phyloP scores from a whole-genome alignment of 2,329 filamentous ascomycete species.

The Colletotrichum theobromicola region DNA sequence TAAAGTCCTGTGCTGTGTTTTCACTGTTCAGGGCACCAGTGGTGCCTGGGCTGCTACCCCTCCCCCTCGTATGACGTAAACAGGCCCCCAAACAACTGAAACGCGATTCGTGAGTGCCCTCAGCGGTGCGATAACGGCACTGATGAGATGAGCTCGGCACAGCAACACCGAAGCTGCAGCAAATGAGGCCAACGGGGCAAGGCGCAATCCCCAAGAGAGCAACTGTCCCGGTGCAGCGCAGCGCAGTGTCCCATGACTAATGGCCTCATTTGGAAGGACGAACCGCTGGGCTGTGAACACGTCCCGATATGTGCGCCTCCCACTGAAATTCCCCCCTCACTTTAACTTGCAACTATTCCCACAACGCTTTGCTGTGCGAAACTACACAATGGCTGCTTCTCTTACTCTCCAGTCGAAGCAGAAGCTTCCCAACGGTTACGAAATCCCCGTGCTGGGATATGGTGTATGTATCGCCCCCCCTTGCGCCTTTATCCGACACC shows the following conservation, averaged over 20 bases:
- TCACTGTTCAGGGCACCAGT: too few relatives aligned
- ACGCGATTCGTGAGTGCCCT: not conserved
- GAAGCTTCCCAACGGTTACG: slow-evolving; percentile 61
- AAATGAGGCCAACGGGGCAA: not conserved
- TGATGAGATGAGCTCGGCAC: slow-evolving; percentile 4
- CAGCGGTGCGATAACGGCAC: not conserved
- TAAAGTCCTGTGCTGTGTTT: not conserved
- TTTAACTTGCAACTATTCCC: not conserved
- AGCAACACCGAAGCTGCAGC: slow-evolving; percentile 16
- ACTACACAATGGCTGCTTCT: slow-evolving; percentile 43
- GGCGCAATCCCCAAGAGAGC: not conserved
- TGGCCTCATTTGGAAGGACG: not conserved
- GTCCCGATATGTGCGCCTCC: not conserved
- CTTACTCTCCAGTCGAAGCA: slow-evolving; percentile 51
- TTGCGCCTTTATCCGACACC: slow-evolving; percentile 11
- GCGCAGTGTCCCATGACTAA: slow-evolving; percentile 7
- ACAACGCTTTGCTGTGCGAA: not conserved
- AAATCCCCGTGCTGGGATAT: slow-evolving; percentile 58
- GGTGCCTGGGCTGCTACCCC: not conserved
- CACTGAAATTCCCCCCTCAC: not conserved
- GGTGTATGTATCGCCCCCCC: slow-evolving; percentile 46
- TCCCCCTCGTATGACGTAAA: slow-evolving; percentile 13
- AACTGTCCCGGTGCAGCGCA: not conserved
- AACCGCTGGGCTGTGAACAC: not conserved
- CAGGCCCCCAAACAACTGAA: not conserved